Conservation (phyloP, 805 yeast species). For the Lachancea kluyveri region DNA sequence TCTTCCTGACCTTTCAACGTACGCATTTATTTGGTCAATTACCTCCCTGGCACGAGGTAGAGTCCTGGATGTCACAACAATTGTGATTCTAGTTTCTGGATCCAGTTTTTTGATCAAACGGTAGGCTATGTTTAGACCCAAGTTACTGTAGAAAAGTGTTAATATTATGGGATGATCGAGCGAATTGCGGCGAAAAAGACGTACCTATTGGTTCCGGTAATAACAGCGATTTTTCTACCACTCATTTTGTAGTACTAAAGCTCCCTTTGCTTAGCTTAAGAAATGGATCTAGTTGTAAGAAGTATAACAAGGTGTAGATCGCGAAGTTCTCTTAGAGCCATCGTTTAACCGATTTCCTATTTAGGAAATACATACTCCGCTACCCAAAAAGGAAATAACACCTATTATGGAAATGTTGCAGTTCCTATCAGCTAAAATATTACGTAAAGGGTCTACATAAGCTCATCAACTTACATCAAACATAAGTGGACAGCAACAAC, state of each 20-base stretch:
- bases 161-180: not conserved
- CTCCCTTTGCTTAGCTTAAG: too few relatives aligned
- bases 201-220: constrained; percentile 40
- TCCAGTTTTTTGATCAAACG: constrained; percentile 62
- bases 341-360: too few relatives aligned
- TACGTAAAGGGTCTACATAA: too few relatives aligned
- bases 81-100: constrained; percentile 51
- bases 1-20: constrained; percentile 37
- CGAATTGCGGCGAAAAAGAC: constrained; percentile 1
- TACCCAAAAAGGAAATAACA: too few relatives aligned
- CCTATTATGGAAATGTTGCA: too few relatives aligned
- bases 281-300: too few relatives aligned
- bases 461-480: constrained; percentile 14
- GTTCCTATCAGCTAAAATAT: too few relatives aligned
- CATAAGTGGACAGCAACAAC: constrained; percentile 55
- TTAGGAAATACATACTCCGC: too few relatives aligned
- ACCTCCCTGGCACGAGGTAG: constrained; percentile 77
- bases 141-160: constrained; percentile 40
- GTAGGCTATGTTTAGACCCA: constrained; percentile 82
- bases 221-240: constrained; percentile 35
- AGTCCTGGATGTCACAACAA: constrained; percentile 86
- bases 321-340: too few relatives aligned
- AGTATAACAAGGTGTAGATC: too few relatives aligned
- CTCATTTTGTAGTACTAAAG: constrained; percentile 2
- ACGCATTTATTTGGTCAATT: constrained; percentile 49